Evolutionary conservation across 2,329 filamentous ascomycete species (phyloP).

Genomic region (Sphaerulina vaccinii): DNA sequence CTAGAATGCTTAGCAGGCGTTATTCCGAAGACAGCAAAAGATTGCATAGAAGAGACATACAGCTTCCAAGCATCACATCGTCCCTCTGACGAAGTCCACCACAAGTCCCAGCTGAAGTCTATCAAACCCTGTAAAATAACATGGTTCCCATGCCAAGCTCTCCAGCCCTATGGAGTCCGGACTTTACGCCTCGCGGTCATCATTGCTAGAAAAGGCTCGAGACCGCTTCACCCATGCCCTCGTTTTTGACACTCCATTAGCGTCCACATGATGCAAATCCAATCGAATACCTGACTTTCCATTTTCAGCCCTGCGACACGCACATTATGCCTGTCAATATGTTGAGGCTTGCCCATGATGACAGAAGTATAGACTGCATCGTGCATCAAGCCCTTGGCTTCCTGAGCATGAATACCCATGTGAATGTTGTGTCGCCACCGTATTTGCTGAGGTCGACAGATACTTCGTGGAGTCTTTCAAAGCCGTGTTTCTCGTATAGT

Average conservation of each 20-base stretch:
- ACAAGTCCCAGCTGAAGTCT: not conserved
- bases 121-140: not conserved
- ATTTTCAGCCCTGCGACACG: not conserved
- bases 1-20: not conserved
- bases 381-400: not conserved
- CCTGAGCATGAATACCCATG: not conserved
- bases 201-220: not conserved
- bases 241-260: constrained; percentile 5
- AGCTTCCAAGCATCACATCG: too few relatives aligned
- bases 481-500: not conserved
- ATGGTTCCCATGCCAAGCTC: not conserved
- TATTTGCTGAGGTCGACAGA: not conserved
- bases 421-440: not conserved
- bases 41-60: too few relatives aligned
- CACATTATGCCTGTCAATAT: not conserved
- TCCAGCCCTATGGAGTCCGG: constrained; percentile 1
- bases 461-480: not conserved
- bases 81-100: not conserved
- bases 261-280: constrained; percentile 1
- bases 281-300: not conserved
- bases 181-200: constrained; percentile 9
- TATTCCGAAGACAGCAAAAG: not conserved
- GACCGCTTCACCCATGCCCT: constrained; percentile 3
- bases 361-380: not conserved
- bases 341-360: not conserved